phyloP scores from a whole-genome alignment of 2,329 filamentous ascomycete species.

The Kalmusia sp. region DNA sequence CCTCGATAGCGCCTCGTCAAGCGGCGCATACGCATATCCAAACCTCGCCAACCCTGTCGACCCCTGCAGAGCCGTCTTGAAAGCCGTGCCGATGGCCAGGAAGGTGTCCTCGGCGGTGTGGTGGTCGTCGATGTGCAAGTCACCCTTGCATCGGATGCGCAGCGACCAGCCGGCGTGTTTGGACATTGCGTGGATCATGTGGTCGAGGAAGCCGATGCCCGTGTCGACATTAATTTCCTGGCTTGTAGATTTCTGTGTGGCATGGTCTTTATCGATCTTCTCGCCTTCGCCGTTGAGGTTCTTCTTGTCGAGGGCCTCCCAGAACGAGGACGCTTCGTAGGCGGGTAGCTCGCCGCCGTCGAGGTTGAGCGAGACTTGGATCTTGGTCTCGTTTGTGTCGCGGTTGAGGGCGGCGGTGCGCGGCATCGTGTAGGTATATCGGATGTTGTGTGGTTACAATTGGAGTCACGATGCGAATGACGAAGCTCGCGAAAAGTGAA shows the following conservation, averaged over 20 bases:
- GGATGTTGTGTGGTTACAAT: not conserved
- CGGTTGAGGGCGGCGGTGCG: slow-evolving; percentile 82
- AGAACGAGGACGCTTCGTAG: slow-evolving; percentile 54
- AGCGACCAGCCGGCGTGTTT: slow-evolving; percentile 97
- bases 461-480: not conserved
- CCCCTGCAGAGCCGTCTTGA: slow-evolving; percentile 78
- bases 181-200: slow-evolving; percentile 96
- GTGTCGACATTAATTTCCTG: slow-evolving; percentile 90
- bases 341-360: slow-evolving; percentile 76
- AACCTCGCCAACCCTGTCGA: slow-evolving; percentile 87
- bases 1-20: slow-evolving; percentile 93
- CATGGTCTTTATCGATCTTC: slow-evolving; percentile 73
- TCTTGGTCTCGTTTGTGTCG: slow-evolving; percentile 98
- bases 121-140: slow-evolving; percentile 97
- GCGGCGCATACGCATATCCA: slow-evolving; percentile 87
- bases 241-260: slow-evolving; percentile 80
- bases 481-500: slow-evolving; percentile 28
- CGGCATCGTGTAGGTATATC: slow-evolving; percentile 32
- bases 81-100: slow-evolving; percentile 86
- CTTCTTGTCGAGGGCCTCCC: slow-evolving; percentile 55
- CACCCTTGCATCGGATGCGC: slow-evolving; percentile 80
- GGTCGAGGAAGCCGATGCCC: slow-evolving; percentile 96
- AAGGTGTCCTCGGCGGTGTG: slow-evolving; percentile 97
- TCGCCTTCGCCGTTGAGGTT: slow-evolving; percentile 41
- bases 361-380: slow-evolving; percentile 89